phyloP scores from a whole-genome alignment of 1,284 basidiomycete genomes.

The Trametes polyzona region DNA sequence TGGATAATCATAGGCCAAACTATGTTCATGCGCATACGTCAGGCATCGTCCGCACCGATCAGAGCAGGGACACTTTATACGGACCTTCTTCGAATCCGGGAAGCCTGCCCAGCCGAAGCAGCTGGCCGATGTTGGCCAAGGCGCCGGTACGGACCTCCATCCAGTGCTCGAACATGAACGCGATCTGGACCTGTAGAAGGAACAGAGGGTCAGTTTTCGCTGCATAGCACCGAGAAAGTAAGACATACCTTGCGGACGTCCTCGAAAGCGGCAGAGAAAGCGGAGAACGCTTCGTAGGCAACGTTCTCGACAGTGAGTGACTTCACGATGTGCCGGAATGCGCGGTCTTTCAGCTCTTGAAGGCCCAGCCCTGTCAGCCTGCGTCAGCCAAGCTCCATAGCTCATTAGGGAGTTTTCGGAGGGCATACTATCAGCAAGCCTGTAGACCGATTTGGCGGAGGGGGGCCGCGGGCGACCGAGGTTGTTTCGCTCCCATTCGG shows the following conservation, averaged over 20 bases:
- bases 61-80: constrained; percentile 12
- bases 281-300: constrained; percentile 85
- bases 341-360: constrained; percentile 67
- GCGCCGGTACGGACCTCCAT: constrained; percentile 76
- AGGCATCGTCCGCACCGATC: neutral
- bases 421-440: constrained; percentile 77
- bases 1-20: constrained; percentile 73
- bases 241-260: constrained; percentile 74
- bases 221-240: neutral
- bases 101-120: constrained; percentile 79
- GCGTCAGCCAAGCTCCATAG: neutral
- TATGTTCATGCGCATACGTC: constrained; percentile 27
- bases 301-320: constrained; percentile 81
- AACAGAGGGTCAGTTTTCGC: neutral
- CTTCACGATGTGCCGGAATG: constrained; percentile 77
- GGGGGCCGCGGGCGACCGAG: constrained; percentile 75
- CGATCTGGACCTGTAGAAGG: constrained; percentile 64
- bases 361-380: constrained; percentile 62
- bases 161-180: constrained; percentile 84
- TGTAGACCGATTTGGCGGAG: constrained; percentile 87
- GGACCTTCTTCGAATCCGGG: constrained; percentile 83
- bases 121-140: constrained; percentile 84
- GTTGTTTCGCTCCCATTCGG: constrained; percentile 61
- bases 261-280: constrained; percentile 81
- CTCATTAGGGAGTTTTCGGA: neutral